A percentile compares a stretch with the other conserved stretches of the same genome.
Evolutionary conservation across 345 rosid species (phyloP).

Genomic region (Syzygium grande): DNA sequence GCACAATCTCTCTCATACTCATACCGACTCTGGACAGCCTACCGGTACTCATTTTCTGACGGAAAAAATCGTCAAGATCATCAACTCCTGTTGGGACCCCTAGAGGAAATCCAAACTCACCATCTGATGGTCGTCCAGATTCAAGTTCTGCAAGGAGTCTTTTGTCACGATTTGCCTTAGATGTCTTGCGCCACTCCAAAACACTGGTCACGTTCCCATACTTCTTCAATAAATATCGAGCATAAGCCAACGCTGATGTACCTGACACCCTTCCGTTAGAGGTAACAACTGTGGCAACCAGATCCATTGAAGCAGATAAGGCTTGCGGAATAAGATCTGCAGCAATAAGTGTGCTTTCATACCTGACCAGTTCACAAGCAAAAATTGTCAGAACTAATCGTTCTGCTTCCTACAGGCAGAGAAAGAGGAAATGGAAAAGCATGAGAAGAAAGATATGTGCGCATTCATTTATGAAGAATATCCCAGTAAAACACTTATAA

Average conservation of each 20-base stretch:
- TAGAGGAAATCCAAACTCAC: slow-evolving; percentile 67
- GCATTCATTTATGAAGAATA: not conserved
- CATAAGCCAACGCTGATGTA: slow-evolving; percentile 61
- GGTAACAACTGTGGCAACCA: slow-evolving; percentile 50
- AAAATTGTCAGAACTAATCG: not conserved
- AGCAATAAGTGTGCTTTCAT: slow-evolving; percentile 69
- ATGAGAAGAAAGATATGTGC: not conserved
- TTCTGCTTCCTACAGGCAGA: not conserved
- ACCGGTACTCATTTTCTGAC: slow-evolving; percentile 59
- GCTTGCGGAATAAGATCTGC: slow-evolving; percentile 86
- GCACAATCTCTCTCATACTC: slow-evolving; percentile 81
- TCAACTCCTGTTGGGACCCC: slow-evolving; percentile 85
- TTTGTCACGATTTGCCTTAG: slow-evolving; percentile 63
- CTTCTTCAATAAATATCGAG: slow-evolving; percentile 72
- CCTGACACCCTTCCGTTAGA: slow-evolving; percentile 65
- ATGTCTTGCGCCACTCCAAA: slow-evolving; percentile 81
- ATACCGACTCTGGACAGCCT: slow-evolving; percentile 70
- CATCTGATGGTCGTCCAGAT: slow-evolving; percentile 55
- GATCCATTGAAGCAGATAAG: slow-evolving; percentile 57
- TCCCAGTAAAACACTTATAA: not conserved
- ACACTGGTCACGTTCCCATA: slow-evolving; percentile 71
- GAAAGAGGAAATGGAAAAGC: not conserved
- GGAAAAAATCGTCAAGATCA: slow-evolving; percentile 77
- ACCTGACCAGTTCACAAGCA: slow-evolving; percentile 39
- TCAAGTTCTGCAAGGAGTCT: slow-evolving; percentile 89